Evolutionary conservation across 2,329 filamentous ascomycete genomes (phyloP), one percentile per base, ranked within the genome.

Genomic region (Pseudocercospora crystallina): DNA sequence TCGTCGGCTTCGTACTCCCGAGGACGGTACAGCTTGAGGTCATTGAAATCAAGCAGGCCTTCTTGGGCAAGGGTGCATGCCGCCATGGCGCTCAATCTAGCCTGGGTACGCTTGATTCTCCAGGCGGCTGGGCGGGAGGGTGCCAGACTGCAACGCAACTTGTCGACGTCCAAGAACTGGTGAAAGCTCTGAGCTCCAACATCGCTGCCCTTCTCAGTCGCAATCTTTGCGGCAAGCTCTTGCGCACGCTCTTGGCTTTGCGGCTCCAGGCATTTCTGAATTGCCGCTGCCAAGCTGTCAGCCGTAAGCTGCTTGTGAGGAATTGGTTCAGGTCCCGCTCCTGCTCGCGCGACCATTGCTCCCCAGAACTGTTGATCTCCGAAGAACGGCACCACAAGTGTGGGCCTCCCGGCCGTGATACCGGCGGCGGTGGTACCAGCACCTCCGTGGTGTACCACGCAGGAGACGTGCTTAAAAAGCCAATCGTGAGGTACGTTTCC

Each of bases 1-100:
- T 86, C 82, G 51, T 90, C 87, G 0, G 87, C 89, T 57, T 86
- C 83, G 67, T 92, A 90, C 66, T 95, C 88, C 52, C 72, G 68
- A 8, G 79, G 62, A 26, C 80, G 54, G 53, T 63, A 90, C 80
- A 92, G 70, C 63, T 90, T 89, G 14, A 94, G 69, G 60, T 91
- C 83, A 1, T 82, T 78, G 60, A 88, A 86, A 45, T 84, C 77
- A 3, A 95, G 60, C 20, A 84, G 69, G 0, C 81, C 83, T 57
- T 81, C 78, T 14, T 83, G 80, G 1, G 85, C 83, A 31, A 94
- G 71, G 0, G 85, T 79, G 5, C 84, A 79, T 2, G 87, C 88
- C 10, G 87, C 89, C 51, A 95, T 76, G 0, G 87, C 78, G 62
- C 87, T 91, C 9, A 95, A 72, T 2, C 77, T 77, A 13, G 87